These are phyloP conservation scores for Penicillium pulvis DNA, from an alignment of 495 filamentous ascomycete genomes.

Conservation along the genomic window DNA sequence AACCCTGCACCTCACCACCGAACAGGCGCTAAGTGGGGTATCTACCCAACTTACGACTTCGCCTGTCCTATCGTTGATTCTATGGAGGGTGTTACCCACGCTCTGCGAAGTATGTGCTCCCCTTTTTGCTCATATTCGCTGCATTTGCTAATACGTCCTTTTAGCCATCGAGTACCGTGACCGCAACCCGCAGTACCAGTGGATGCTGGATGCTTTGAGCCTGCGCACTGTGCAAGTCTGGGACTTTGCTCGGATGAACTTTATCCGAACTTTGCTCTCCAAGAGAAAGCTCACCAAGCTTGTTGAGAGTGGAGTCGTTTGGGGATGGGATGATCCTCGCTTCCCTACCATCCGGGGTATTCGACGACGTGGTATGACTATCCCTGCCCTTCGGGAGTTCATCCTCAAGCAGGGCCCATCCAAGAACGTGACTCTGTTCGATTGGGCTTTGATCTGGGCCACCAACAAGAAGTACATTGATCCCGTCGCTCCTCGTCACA, in stretches of 20 bases:
- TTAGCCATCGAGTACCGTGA: slow-evolving; percentile 89
- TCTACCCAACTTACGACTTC: slow-evolving; percentile 96
- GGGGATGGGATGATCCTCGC: slow-evolving; percentile 94
- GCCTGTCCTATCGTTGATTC: slow-evolving; percentile 89
- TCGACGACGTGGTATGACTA: slow-evolving; percentile 85
- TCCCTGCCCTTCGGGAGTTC: slow-evolving; percentile 85
- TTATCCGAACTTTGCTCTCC: slow-evolving; percentile 83
- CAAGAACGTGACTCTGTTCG: slow-evolving; percentile 84
- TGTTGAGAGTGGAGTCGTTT: slow-evolving; percentile 81
- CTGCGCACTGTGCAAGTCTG: slow-evolving; percentile 91
- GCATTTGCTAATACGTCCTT: background rate
- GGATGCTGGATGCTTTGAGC: slow-evolving; percentile 85
- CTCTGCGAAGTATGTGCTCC: slow-evolving; percentile 61
- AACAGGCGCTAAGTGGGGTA: slow-evolving; percentile 86
- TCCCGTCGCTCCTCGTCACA: slow-evolving; percentile 82
- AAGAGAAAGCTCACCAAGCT: slow-evolving; percentile 96
- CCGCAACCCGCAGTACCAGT: slow-evolving; percentile 95
- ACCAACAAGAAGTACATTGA: slow-evolving; percentile 96
- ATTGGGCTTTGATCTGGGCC: slow-evolving; percentile 92
- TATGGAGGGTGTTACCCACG: slow-evolving; percentile 91
- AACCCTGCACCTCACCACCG: slow-evolving; percentile 79
- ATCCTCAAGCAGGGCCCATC: slow-evolving; percentile 91
- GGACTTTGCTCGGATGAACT: slow-evolving; percentile 98
- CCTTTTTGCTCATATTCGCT: background rate
- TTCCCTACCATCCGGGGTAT: slow-evolving; percentile 94